Base-by-base conservation (phyloP, 75 land plant species). In the Larix kaempferi region DNA sequence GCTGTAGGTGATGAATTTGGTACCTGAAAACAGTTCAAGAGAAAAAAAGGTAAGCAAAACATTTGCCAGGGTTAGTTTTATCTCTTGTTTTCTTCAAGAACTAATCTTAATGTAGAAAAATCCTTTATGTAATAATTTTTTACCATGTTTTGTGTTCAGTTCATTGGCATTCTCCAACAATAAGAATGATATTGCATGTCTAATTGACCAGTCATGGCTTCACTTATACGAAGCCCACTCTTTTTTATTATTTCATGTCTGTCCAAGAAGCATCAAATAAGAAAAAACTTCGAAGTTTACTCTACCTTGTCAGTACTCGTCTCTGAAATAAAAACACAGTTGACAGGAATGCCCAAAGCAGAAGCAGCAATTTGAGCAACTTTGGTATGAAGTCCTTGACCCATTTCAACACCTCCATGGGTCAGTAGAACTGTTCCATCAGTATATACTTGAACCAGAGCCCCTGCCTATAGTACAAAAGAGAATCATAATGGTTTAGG, bases 371-470 rank as follows among this genome's bases (percentile, higher is more conserved):
- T 84, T 75, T 97, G 99, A 35, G 98, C 93, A 76, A 94, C 89
- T 76, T 97, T 97, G 59, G 98, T 97, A 80, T 97, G 99, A 39
- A 97, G 80, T 56, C 99, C 99, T 78, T 97, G 99, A 27, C 99
- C 99, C 99, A 97, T 97, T 67, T 97, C 99, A 78, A 94, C 99
- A 33, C 99, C 99, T 49, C 99, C 99, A 85, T 97, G 99, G 75
- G 98, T 92, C 33, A 97, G 98, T 77, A 97, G 72, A 62, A 97
- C 95, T 76, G 99, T 97, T 26, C 99, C 99, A 84, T 97, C 99
- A 22, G 92, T 92, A 74, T 97, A 97, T 13, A 94, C 98, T 82
- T 94, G 93, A 76, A 97, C 99, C 54, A 97, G 89, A 64, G 99
- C 99, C 75, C 99, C 99, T 41, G 98, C 99, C 98, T 96, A 72